A percentile compares a stretch with the other conserved stretches of the same genome.
These are phyloP conservation scores for Lasiodiplodia gonubiensis DNA, from an alignment of 2,329 filamentous ascomycete genomes.

Conservation along the genomic window DNA sequence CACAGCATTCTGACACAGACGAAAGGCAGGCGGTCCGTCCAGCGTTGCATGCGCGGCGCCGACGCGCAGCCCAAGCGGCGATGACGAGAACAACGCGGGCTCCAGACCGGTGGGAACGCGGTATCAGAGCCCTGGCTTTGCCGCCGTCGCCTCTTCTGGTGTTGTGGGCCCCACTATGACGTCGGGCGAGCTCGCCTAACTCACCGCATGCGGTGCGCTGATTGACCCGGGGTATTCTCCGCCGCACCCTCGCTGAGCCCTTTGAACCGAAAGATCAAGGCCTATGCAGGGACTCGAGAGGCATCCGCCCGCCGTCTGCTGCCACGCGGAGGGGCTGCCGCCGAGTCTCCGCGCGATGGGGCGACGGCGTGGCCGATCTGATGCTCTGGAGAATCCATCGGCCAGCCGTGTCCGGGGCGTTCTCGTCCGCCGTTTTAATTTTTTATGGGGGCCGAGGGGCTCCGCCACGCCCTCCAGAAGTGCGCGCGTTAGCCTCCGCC, in stretches of 20 bases:
- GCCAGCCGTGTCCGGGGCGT: slow-evolving; percentile 2
- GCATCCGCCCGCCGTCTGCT: neutral
- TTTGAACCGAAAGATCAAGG: slow-evolving; percentile 11
- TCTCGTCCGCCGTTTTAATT: slow-evolving; percentile 26
- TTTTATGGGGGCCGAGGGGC: slow-evolving; percentile 26
- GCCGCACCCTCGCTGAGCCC: slow-evolving; percentile 16
- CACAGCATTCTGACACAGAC: slow-evolving; percentile 8
- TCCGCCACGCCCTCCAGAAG: slow-evolving; percentile 16
- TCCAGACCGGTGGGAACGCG: slow-evolving; percentile 20
- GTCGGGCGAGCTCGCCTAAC: slow-evolving; percentile 23
- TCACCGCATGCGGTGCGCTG: slow-evolving; percentile 23
- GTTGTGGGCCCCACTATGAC: slow-evolving; percentile 27
- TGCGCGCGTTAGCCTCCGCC: slow-evolving; percentile 17
- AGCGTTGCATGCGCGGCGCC: slow-evolving; percentile 23
- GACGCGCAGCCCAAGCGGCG: slow-evolving; percentile 6
- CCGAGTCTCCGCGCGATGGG: neutral
- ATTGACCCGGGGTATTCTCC: slow-evolving; percentile 8
- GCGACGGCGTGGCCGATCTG: slow-evolving; percentile 10
- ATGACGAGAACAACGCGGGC: slow-evolving; percentile 18
- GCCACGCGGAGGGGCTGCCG: slow-evolving; percentile 1
- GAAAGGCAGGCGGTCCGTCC: slow-evolving; percentile 15
- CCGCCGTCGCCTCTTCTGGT: slow-evolving; percentile 24
- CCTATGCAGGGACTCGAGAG: slow-evolving; percentile 16
- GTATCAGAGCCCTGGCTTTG: slow-evolving; percentile 24
- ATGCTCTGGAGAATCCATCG: slow-evolving; percentile 18